Conservation (phyloP, 495 filamentous ascomycete genomes). For the Staphylotrichum longicolle region DNA sequence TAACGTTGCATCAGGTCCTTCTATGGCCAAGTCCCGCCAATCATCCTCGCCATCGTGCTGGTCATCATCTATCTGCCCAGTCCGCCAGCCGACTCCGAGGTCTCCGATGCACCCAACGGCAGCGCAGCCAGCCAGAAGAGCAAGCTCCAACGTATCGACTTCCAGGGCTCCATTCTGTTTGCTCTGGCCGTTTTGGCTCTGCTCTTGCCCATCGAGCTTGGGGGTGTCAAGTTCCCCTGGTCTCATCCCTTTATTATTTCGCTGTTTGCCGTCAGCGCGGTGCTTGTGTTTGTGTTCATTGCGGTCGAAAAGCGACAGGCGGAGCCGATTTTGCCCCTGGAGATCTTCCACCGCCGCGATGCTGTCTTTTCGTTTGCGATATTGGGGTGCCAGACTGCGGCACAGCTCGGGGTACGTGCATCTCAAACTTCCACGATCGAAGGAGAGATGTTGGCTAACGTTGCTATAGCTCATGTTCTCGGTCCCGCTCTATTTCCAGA, state of each 20-base stretch:
- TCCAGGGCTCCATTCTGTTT: conserved; percentile 54
- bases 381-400: conserved; percentile 51
- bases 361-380: conserved; percentile 56
- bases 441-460: neutral
- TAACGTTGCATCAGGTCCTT: conserved; percentile 44
- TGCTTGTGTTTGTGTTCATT: conserved; percentile 48
- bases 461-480: conserved; percentile 50
- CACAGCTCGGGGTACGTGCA: conserved; percentile 55
- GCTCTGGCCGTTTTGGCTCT: conserved; percentile 47
- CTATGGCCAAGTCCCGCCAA: conserved; percentile 55
- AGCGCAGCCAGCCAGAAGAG: conserved; percentile 17
- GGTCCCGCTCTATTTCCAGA: conserved; percentile 70
- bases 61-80: conserved; percentile 46
- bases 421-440: neutral
- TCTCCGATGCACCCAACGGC: conserved; percentile 4
- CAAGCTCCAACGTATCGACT: conserved; percentile 55
- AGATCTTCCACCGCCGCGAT: conserved; percentile 55
- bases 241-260: conserved; percentile 43
- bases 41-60: conserved; percentile 54
- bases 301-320: conserved; percentile 51
- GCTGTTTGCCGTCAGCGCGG: conserved; percentile 34
- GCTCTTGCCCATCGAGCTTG: conserved; percentile 58
- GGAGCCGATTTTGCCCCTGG: conserved; percentile 62
- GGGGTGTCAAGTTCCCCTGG: conserved; percentile 59
- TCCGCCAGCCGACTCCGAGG: neutral